These are phyloP conservation scores for Solanum lycopersicoides DNA, from an alignment of 257 asterid species.

Conservation along the genomic window DNA sequence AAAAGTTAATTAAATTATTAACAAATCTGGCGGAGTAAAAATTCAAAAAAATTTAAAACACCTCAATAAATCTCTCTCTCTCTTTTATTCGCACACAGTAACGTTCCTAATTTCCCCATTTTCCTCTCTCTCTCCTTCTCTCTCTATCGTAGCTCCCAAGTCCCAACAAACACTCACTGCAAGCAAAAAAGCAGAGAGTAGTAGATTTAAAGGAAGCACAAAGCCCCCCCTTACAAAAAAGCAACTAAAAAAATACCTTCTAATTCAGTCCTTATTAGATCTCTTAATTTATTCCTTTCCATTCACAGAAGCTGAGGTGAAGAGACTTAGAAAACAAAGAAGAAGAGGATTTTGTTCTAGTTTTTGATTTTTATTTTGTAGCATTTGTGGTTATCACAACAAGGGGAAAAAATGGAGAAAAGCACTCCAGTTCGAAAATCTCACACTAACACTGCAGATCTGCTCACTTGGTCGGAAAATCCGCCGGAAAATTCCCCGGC, in stretches of 20 bases:
- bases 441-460: conserved; percentile 90
- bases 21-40: conserved; percentile 6
- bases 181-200: not conserved
- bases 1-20: not conserved
- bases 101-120: not conserved
- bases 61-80: not conserved
- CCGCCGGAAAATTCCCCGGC: conserved; percentile 48
- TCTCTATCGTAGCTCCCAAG: conserved; percentile 1
- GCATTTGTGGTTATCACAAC: not conserved
- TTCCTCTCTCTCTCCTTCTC: not conserved
- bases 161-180: conserved; percentile 4
- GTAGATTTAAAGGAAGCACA: not conserved
- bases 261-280: not conserved
- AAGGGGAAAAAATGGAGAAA: conserved; percentile 47
- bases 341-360: not conserved
- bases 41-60: not conserved
- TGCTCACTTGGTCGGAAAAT: conserved; percentile 86
- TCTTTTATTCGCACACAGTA: not conserved
- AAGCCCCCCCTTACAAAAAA: not conserved
- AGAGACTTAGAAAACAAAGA: not conserved
- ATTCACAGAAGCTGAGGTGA: not conserved
- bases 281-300: not conserved
- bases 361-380: not conserved
- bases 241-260: not conserved
- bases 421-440: conserved; percentile 81